These are phyloP conservation scores for Phytophthora hybrid DNA, from an alignment of 352 stramenopile species.

Conservation along the genomic window DNA sequence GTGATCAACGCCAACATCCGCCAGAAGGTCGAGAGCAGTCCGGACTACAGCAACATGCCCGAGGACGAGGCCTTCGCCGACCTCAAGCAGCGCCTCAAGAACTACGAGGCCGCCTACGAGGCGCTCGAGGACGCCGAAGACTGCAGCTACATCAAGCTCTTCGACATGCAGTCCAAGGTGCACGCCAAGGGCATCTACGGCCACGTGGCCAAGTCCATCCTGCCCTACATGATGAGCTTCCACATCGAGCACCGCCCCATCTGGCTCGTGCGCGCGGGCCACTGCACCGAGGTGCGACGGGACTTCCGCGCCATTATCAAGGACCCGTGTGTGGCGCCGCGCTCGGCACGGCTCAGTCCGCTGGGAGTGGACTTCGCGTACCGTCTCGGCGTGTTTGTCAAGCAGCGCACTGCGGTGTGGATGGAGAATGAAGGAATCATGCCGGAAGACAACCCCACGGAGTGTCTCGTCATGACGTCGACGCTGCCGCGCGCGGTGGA, in stretches of 20 bases:
- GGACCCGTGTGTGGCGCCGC: slow-evolving; percentile 77
- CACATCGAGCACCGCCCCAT: slow-evolving; percentile 94
- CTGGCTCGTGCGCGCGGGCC: slow-evolving; percentile 92
- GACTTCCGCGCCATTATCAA: slow-evolving; percentile 78
- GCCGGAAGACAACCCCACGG: slow-evolving; percentile 51
- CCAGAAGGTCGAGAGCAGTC: slow-evolving; percentile 78
- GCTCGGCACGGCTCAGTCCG: slow-evolving; percentile 86
- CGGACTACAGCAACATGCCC: slow-evolving; percentile 85
- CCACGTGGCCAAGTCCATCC: slow-evolving; percentile 92
- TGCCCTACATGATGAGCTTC: slow-evolving; percentile 95
- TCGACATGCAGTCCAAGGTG: slow-evolving; percentile 89
- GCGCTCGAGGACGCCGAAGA: slow-evolving; percentile 86
- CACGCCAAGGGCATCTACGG: slow-evolving; percentile 89
- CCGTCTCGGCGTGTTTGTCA: slow-evolving; percentile 92
- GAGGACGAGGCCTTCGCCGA: slow-evolving; percentile 79
- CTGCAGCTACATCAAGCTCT: slow-evolving; percentile 92
- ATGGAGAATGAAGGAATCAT: slow-evolving; percentile 56
- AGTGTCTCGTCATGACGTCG: slow-evolving; percentile 80
- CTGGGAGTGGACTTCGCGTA: slow-evolving; percentile 94
- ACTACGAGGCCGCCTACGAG: slow-evolving; percentile 91
- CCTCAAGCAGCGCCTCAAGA: slow-evolving; percentile 85
- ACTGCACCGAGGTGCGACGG: slow-evolving; percentile 76
- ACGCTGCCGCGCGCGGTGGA: slow-evolving; percentile 83
- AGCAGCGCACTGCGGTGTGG: slow-evolving; percentile 71
- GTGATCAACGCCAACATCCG: slow-evolving; percentile 89